Percentiles rank a stretch among this genome's conserved stretches.
phyloP scores from a whole-genome alignment of 257 asterid genomes.

The Thymus mandschuricus region DNA sequence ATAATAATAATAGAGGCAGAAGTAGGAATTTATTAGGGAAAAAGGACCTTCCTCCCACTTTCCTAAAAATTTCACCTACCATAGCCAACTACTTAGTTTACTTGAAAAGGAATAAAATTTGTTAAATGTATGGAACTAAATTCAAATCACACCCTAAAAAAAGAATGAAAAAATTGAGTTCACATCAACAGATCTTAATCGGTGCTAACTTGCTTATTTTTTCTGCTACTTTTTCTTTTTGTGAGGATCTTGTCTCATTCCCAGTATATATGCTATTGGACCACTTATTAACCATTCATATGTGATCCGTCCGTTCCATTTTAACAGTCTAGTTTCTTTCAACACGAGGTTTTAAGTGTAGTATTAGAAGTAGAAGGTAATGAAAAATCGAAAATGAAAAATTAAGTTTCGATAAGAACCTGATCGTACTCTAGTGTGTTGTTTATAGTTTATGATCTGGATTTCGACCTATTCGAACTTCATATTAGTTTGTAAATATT shows the following conservation, averaged over 20 bases:
- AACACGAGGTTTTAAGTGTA: too few species aligned
- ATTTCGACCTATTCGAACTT: too few species aligned
- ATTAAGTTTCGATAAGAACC: too few species aligned
- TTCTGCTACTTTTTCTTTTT: conserved; percentile 21
- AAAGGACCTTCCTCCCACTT: conserved; percentile 17
- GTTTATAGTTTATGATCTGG: too few species aligned
- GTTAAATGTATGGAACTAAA: conserved; percentile 18
- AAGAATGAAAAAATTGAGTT: not conserved
- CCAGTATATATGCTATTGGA: not conserved
- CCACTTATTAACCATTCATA: too few species aligned
- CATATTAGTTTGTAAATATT: too few species aligned
- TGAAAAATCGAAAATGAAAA: too few species aligned
- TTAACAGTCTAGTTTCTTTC: too few species aligned
- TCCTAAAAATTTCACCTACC: conserved; percentile 10
- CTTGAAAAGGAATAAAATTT: not conserved
- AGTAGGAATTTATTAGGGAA: conserved; percentile 21
- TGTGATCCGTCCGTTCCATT: too few species aligned
- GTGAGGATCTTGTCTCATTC: not conserved
- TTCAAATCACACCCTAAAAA: conserved; percentile 1
- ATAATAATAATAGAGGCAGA: too few species aligned
- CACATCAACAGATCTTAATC: conserved; percentile 4
- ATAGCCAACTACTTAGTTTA: conserved; percentile 7
- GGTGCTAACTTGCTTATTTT: conserved; percentile 29
- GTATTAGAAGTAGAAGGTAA: too few species aligned
- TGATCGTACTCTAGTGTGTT: too few species aligned